Percentiles rank a stretch among this genome's conserved stretches.
Conservation (phyloP, 805 yeast species). For the Ogataea populi-albae region DNA sequence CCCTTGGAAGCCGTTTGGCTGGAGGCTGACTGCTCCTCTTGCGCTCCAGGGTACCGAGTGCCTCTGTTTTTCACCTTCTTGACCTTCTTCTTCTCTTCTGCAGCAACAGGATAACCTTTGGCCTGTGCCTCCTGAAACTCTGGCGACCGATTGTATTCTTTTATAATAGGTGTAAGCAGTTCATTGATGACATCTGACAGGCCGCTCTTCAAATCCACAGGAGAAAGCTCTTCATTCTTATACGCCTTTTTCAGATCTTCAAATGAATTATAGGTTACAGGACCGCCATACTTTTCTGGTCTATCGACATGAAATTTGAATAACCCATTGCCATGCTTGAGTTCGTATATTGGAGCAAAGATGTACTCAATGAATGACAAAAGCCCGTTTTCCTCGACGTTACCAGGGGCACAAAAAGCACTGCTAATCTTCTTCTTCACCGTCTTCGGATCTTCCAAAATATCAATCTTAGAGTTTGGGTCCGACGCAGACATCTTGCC, state of each 20-base stretch:
- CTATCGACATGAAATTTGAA: conserved; percentile 76
- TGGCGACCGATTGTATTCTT: conserved; percentile 53
- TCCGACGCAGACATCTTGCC: conserved; percentile 99
- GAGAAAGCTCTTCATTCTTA: conserved; percentile 71
- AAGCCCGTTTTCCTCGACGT: conserved; percentile 85
- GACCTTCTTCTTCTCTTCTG: conserved; percentile 58
- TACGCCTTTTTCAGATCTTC: conserved; percentile 71
- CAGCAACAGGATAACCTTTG: conserved; percentile 82
- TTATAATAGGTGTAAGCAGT: conserved; percentile 80
- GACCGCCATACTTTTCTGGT: conserved; percentile 97
- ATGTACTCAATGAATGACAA: conserved; percentile 83
- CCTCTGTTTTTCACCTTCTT: conserved; percentile 87
- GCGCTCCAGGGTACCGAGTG: conserved; percentile 77
- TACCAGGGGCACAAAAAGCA: conserved; percentile 96
- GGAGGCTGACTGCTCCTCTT: no score
- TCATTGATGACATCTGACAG: conserved; percentile 80
- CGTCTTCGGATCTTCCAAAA: conserved; percentile 81
- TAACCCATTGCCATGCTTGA: conserved; percentile 55
- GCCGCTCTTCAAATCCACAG: conserved; percentile 93
- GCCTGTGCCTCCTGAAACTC: conserved; percentile 74
- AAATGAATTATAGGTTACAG: conserved; percentile 66
- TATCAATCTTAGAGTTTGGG: conserved; percentile 95
- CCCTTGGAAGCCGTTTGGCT: no score
- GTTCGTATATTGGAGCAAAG: conserved; percentile 78
- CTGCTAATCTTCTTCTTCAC: conserved; percentile 88